Conservation (phyloP, 73 alveolate species). For the Symbiodinium pilosum region DNA sequence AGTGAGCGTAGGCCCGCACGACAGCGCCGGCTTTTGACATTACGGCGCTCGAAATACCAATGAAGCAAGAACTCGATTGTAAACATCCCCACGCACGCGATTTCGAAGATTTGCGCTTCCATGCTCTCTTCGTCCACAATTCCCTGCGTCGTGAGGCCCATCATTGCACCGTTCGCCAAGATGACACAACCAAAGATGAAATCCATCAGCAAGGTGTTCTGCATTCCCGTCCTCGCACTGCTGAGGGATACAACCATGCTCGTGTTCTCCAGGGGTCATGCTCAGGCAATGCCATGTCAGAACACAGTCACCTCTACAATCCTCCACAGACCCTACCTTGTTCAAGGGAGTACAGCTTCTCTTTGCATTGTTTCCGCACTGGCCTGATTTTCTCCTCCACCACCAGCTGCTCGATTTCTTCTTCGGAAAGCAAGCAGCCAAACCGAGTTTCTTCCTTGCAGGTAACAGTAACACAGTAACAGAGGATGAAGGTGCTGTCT, state of each 20-base stretch:
- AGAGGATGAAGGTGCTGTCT: background rate
- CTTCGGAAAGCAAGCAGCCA: constrained; percentile 75
- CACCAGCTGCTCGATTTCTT: constrained; percentile 49
- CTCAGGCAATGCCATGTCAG: too few species aligned
- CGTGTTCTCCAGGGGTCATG: too few species aligned
- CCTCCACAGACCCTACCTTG: background rate
- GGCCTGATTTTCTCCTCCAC: constrained; percentile 51
- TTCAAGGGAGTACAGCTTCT: background rate
- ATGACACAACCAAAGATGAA: constrained; percentile 53
- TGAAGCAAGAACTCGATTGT: constrained; percentile 72
- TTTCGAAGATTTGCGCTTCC: constrained; percentile 62
- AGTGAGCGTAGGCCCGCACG: background rate
- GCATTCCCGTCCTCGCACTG: constrained; percentile 27
- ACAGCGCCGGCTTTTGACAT: background rate
- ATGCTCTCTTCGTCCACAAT: constrained; percentile 58
- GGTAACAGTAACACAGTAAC: background rate
- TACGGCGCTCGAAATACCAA: constrained; percentile 22
- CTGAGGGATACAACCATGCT: background rate
- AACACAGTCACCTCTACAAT: too few species aligned
- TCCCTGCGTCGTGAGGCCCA: constrained; percentile 88
- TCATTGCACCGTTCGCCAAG: constrained; percentile 72
- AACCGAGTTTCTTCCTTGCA: constrained; percentile 73
- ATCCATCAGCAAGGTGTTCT: constrained; percentile 55
- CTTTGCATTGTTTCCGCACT: background rate
- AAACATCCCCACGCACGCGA: constrained; percentile 55